These are phyloP conservation scores for Agaricales sp. DNA, from an alignment of 1,284 basidiomycete species.

Conservation along the genomic window DNA sequence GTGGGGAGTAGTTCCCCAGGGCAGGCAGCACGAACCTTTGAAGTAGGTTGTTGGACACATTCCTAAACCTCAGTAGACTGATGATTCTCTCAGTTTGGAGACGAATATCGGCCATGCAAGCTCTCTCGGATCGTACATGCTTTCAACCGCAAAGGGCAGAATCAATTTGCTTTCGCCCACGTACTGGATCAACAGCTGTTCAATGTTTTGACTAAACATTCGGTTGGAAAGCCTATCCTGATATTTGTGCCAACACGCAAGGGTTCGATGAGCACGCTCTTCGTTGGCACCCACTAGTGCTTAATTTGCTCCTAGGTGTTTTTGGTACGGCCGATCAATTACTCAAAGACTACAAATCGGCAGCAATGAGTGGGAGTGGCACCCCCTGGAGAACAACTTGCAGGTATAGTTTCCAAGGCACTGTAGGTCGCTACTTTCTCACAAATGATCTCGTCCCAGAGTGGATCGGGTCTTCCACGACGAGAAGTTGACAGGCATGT, in stretches of 20 bases:
- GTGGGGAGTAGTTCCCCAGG: conserved; percentile 42
- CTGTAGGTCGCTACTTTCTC: conserved; percentile 26
- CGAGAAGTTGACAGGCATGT: conserved; percentile 47
- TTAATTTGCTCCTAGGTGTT: conserved; percentile 34
- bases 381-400: conserved; percentile 40
- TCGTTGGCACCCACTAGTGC: neutral
- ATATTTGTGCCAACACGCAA: conserved; percentile 84
- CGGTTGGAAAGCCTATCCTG: conserved; percentile 69
- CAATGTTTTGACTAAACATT: conserved; percentile 56
- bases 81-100: conserved; percentile 82
- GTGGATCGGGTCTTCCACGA: conserved; percentile 47
- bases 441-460: conserved; percentile 21
- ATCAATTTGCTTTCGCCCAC: conserved; percentile 74
- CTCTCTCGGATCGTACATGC: conserved; percentile 65
- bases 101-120: conserved; percentile 82
- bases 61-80: conserved; percentile 2
- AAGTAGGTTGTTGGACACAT: conserved; percentile 32
- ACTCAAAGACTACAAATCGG: conserved; percentile 58
- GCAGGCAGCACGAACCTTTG: conserved; percentile 57
- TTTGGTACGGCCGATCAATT: conserved; percentile 66
- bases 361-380: too few species aligned
- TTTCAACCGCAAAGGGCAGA: conserved; percentile 46
- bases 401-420: conserved; percentile 45
- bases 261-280: conserved; percentile 31
- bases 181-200: conserved; percentile 73